These are phyloP conservation scores for Nitzschia sp. DNA, from an alignment of 108 stramenopile species.

Conservation along the genomic window DNA sequence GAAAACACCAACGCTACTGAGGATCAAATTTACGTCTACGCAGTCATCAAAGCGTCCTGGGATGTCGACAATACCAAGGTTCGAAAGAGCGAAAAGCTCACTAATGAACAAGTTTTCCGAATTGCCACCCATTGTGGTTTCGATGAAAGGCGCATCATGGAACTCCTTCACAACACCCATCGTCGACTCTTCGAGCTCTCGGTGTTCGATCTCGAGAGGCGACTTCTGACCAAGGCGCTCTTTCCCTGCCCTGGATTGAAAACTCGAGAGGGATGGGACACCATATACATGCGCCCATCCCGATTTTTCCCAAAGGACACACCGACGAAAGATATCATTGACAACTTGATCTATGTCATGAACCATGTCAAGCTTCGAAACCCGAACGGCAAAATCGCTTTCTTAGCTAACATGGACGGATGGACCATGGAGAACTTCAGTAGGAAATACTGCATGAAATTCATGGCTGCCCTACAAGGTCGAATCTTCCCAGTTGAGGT, in stretches of 20 bases:
- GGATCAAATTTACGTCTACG: background rate
- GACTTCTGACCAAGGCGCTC: slow-evolving; percentile 24
- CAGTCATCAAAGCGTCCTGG: background rate
- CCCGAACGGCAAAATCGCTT: slow-evolving; percentile 44
- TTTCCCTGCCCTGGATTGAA: slow-evolving; percentile 52
- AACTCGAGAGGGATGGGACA: slow-evolving; percentile 34
- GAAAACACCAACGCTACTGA: background rate
- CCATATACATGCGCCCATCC: slow-evolving; percentile 53
- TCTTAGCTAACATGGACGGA: slow-evolving; percentile 51
- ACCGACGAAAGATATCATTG: slow-evolving; percentile 45
- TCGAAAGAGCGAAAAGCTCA: background rate
- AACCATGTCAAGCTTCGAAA: slow-evolving; percentile 20
- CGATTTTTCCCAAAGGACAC: slow-evolving; percentile 51
- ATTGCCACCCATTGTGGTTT: background rate
- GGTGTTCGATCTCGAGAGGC: slow-evolving; percentile 9
- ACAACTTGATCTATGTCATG: slow-evolving; percentile 52
- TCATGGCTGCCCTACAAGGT: slow-evolving; percentile 55
- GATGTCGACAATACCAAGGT: background rate
- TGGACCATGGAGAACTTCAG: slow-evolving; percentile 54
- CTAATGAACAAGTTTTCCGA: background rate
- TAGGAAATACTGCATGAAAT: slow-evolving; percentile 40
- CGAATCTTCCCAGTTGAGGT: slow-evolving; percentile 40
- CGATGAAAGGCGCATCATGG: background rate
- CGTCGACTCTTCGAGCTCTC: slow-evolving; percentile 1
- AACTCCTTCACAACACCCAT: background rate